These are phyloP conservation scores for Helotiales sp. DNA, from an alignment of 2,329 filamentous ascomycete genomes.

Conservation along the genomic window DNA sequence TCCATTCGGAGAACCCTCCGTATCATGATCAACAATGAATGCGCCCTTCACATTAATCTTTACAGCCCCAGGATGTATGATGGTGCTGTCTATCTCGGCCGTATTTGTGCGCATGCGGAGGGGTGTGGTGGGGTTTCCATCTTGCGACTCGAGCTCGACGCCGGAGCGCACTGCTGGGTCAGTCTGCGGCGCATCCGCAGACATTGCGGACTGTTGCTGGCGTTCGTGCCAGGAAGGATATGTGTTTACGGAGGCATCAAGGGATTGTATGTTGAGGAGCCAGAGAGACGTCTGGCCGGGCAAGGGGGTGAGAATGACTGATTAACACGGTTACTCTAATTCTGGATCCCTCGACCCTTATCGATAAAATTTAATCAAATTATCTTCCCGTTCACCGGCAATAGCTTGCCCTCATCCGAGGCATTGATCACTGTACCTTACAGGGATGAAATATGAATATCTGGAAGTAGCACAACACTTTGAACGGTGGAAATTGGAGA, in stretches of 20 bases:
- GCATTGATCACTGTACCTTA: not conserved
- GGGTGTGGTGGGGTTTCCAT: conserved; percentile 27
- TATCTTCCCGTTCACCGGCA: not conserved
- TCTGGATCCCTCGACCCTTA: conserved; percentile 2
- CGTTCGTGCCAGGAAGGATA: conserved; percentile 26
- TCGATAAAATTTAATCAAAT: conserved; percentile 3
- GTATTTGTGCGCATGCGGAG: conserved; percentile 43
- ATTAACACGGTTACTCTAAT: conserved; percentile 8
- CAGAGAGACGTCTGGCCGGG: not conserved
- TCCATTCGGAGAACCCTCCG: conserved; percentile 53
- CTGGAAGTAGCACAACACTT: not conserved
- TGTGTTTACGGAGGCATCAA: conserved; percentile 1
- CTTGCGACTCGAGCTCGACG: conserved; percentile 18
- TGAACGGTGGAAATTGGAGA: not conserved
- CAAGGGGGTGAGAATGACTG: conserved; percentile 5
- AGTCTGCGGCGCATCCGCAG: conserved; percentile 32
- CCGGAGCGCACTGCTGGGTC: conserved; percentile 2
- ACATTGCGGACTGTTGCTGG: conserved; percentile 33
- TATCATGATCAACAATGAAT: conserved; percentile 90
- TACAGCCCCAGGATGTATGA: conserved; percentile 71
- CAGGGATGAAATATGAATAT: not conserved
- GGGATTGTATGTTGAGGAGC: not conserved
- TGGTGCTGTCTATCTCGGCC: conserved; percentile 45
- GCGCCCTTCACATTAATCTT: conserved; percentile 97
- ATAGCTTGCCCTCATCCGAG: not conserved